Evolutionary conservation across 1,284 basidiomycete genomes (phyloP).

Genomic region (Pseudozyma pruni): DNA sequence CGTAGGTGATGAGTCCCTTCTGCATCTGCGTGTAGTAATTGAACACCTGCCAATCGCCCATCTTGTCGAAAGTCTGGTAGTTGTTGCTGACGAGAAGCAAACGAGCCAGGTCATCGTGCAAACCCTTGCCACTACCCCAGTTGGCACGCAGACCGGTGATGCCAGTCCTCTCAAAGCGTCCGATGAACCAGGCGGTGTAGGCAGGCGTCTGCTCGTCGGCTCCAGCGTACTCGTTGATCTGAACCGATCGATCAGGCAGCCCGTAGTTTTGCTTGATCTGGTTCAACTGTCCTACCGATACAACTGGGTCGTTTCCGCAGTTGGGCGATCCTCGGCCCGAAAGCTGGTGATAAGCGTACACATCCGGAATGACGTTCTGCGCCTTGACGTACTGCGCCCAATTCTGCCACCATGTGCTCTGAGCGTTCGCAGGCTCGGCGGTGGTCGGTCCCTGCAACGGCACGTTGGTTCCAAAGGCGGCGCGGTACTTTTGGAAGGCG

Average conservation of each 20-base stretch:
- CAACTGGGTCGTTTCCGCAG: slow-evolving; percentile 12
- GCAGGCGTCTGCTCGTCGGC: slow-evolving; percentile 6
- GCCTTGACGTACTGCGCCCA: slow-evolving; percentile 1
- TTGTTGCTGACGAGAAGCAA: neutral
- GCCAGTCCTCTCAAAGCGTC: slow-evolving; percentile 2
- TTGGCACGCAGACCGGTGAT: slow-evolving; percentile 8
- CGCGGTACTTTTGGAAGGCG: neutral
- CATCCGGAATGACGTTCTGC: slow-evolving; percentile 7
- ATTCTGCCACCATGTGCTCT: slow-evolving; percentile 8
- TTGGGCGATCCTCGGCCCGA: neutral
- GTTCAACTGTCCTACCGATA: neutral
- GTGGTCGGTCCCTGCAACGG: slow-evolving; percentile 10
- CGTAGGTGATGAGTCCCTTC: neutral
- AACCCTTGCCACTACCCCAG: slow-evolving; percentile 3
- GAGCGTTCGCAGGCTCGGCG: neutral
- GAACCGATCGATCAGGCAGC: slow-evolving; percentile 4
- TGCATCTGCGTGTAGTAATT: slow-evolving; percentile 4
- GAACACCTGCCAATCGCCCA: slow-evolving; percentile 7
- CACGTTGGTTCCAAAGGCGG: neutral
- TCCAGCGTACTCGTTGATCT: slow-evolving; percentile 17
- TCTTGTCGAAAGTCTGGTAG: neutral
- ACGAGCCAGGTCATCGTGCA: slow-evolving; percentile 10
- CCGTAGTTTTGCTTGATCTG: neutral
- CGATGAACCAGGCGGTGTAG: slow-evolving; percentile 8
- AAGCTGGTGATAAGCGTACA: slow-evolving; percentile 11